Conservation (phyloP, 352 stramenopile genomes). For the Phytophthora fragariaefolia region DNA sequence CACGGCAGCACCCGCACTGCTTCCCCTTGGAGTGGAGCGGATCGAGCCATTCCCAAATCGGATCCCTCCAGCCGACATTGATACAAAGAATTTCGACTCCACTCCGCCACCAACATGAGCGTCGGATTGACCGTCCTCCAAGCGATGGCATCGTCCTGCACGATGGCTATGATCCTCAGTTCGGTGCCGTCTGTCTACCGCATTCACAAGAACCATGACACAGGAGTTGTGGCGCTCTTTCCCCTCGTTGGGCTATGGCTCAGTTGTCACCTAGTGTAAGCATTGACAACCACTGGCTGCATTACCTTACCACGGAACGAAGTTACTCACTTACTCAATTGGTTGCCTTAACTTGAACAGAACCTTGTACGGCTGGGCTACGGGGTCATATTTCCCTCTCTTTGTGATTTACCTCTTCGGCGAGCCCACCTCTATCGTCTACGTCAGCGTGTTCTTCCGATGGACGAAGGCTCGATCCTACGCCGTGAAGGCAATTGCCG, state of each 20-base stretch:
- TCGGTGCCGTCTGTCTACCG: constrained; percentile 37
- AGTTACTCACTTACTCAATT: constrained; percentile 3
- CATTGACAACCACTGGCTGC: neutral
- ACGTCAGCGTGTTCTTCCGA: constrained; percentile 36
- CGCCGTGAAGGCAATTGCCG: constrained; percentile 23
- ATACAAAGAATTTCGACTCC: constrained; percentile 1
- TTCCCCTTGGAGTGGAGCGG: neutral
- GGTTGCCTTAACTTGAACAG: too few relatives aligned
- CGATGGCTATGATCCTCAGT: constrained; percentile 32
- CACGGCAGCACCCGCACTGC: neutral
- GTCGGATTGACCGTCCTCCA: constrained; percentile 36
- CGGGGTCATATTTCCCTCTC: constrained; percentile 40
- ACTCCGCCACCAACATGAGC: constrained; percentile 19
- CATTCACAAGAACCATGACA: constrained; percentile 31
- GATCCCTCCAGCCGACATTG: constrained; percentile 16
- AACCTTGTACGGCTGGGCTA: constrained; percentile 35
- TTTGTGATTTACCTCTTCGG: constrained; percentile 39
- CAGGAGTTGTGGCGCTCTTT: constrained; percentile 30
- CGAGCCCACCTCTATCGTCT: constrained; percentile 28
- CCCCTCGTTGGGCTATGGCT: constrained; percentile 43
- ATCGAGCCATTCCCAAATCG: constrained; percentile 23
- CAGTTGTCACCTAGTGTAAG: constrained; percentile 43
- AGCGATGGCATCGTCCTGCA: constrained; percentile 39
- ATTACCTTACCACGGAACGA: neutral
- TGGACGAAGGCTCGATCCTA: constrained; percentile 27